Percentiles rank a stretch among this genome's conserved stretches.
Evolutionary conservation across 148 eudicot species (phyloP).

Genomic region (Vaccinium macrocarpon): DNA sequence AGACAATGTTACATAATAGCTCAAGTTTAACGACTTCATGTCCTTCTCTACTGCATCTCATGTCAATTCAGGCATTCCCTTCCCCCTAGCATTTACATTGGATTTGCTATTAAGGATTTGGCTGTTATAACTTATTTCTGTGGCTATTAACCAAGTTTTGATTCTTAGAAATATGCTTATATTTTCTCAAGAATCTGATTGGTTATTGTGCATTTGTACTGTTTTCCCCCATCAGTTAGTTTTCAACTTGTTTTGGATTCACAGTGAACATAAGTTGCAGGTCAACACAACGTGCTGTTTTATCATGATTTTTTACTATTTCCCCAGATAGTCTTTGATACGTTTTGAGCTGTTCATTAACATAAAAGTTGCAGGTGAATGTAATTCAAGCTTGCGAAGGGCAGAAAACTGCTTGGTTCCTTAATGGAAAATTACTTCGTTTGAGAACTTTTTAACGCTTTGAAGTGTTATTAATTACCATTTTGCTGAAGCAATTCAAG

Average conservation of each 20-base stretch:
- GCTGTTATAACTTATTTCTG: too few relatives aligned
- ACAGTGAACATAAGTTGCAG: background rate
- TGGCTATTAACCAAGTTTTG: background rate
- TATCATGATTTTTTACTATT: background rate
- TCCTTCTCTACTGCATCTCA: background rate
- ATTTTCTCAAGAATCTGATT: background rate
- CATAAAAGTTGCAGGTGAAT: slow-evolving; percentile 50
- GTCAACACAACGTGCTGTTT: background rate
- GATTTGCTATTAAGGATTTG: too few relatives aligned
- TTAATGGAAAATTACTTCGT: background rate
- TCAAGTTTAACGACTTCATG: background rate
- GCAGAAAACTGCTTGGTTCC: slow-evolving; percentile 55
- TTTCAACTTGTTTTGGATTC: background rate
- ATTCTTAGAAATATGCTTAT: background rate
- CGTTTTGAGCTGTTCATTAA: background rate
- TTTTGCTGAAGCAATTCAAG: slow-evolving; percentile 62
- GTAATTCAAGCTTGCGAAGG: slow-evolving; percentile 95
- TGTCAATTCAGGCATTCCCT: too few relatives aligned
- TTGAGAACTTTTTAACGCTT: background rate
- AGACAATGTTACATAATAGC: background rate
- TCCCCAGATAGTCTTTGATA: background rate
- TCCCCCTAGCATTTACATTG: too few relatives aligned
- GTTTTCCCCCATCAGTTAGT: background rate
- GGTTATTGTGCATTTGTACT: background rate
- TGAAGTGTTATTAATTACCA: background rate